phyloP scores from a whole-genome alignment of 768 basidiomycete genomes.

The Suillus brevipes region DNA sequence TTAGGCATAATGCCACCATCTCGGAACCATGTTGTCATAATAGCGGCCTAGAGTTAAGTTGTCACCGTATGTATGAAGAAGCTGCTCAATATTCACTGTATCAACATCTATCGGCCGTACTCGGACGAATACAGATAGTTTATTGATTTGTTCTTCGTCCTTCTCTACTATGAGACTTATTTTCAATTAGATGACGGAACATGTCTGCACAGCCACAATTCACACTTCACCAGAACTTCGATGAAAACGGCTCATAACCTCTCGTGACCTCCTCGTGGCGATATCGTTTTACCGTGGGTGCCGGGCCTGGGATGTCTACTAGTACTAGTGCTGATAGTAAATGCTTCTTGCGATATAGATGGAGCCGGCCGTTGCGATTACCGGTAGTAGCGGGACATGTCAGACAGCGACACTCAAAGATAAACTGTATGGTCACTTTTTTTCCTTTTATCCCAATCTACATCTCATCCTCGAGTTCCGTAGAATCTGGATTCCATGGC shows the following conservation, averaged over 20 bases:
- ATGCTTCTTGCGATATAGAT: not conserved
- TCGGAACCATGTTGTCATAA: not conserved
- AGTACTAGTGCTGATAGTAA: not conserved
- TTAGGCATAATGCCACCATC: not conserved
- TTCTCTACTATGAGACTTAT: not conserved
- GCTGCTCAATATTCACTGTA: not conserved
- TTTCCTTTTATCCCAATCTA: not conserved
- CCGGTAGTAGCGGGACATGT: not conserved
- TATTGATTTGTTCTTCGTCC: not conserved
- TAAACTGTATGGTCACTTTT: not conserved
- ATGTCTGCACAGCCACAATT: too few species aligned
- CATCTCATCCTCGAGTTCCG: not conserved
- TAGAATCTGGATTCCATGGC: not conserved
- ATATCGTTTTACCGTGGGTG: not conserved
- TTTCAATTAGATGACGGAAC: not conserved
- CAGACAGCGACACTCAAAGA: not conserved
- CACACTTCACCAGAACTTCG: not conserved
- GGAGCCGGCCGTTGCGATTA: not conserved
- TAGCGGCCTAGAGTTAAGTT: not conserved
- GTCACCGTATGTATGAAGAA: not conserved
- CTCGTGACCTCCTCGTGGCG: not conserved
- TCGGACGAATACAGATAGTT: not conserved
- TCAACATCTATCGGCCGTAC: not conserved
- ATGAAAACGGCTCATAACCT: not conserved
- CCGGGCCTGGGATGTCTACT: not conserved